Evolutionary conservation across 2,329 filamentous ascomycete genomes (phyloP).

Genomic region (Colletotrichum paranaense): DNA sequence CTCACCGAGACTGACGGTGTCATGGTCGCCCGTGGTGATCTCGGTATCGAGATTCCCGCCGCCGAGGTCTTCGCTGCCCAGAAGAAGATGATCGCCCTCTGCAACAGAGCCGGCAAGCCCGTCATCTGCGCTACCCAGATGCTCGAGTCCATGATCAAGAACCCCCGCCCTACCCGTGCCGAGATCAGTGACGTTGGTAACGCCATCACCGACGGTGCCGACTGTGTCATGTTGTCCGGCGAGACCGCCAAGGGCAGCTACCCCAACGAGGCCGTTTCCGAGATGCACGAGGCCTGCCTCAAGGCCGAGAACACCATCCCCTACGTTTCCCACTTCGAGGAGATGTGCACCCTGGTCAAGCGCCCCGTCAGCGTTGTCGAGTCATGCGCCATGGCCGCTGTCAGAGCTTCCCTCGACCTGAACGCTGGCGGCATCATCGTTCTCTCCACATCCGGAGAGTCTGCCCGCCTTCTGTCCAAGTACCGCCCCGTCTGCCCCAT

Average conservation of each 20-base stretch:
- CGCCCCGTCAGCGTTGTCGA: slow-evolving; percentile 90
- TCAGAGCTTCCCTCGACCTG: slow-evolving; percentile 94
- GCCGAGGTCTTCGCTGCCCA: slow-evolving; percentile 99
- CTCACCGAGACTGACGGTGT: slow-evolving; percentile 96
- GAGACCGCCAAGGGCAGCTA: slow-evolving; percentile 99
- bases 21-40: slow-evolving; percentile 98
- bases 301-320: slow-evolving; percentile 97
- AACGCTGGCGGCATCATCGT: slow-evolving; percentile 97
- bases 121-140: slow-evolving; percentile 99
- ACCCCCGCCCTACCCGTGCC: slow-evolving; percentile 95
- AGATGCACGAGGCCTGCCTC: slow-evolving; percentile 99
- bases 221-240: slow-evolving; percentile 99
- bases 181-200: slow-evolving; percentile 99
- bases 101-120: slow-evolving; percentile 98
- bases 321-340: slow-evolving; percentile 96
- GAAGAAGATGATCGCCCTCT: slow-evolving; percentile 99
- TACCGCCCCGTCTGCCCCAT: slow-evolving; percentile 99
- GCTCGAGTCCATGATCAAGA: slow-evolving; percentile 99
- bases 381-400: slow-evolving; percentile 96
- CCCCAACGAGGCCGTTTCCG: slow-evolving; percentile 88
- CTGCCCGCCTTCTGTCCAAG: slow-evolving; percentile 95
- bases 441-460: slow-evolving; percentile 94
- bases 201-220: slow-evolving; percentile 95
- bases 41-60: slow-evolving; percentile 98
- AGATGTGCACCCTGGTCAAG: slow-evolving; percentile 85